These are phyloP conservation scores for Coix lacrymajobi DNA, from an alignment of 176 grass and related monocot genomes.

Conservation along the genomic window DNA sequence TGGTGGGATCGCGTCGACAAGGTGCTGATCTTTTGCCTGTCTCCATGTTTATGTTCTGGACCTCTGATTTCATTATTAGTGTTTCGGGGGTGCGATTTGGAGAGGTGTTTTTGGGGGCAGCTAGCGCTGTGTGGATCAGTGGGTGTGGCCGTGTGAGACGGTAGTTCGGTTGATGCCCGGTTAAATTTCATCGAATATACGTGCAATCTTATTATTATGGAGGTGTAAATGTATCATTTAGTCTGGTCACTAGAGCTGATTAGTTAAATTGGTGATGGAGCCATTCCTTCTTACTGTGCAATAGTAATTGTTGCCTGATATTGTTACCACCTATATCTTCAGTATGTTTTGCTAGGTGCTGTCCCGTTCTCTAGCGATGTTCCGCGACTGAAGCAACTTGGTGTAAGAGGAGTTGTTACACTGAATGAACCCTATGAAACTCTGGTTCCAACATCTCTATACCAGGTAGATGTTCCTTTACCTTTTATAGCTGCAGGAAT, in stretches of 20 bases:
- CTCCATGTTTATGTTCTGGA: background rate
- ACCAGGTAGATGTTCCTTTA: conserved; percentile 39
- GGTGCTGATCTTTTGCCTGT: conserved; percentile 48
- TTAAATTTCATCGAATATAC: background rate
- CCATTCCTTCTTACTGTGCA: background rate
- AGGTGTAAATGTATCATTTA: background rate
- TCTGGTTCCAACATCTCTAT: conserved; percentile 68
- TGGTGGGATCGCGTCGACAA: conserved; percentile 94
- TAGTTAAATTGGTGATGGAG: background rate
- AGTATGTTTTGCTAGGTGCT: conserved; percentile 76
- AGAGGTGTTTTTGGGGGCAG: background rate
- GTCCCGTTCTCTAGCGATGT: conserved; percentile 80
- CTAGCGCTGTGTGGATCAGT: background rate
- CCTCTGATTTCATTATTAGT: background rate
- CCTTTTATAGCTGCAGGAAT: background rate
- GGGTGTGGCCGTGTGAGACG: too few relatives aligned
- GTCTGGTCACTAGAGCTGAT: background rate
- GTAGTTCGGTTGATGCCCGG: background rate
- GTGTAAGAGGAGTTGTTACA: conserved; percentile 64
- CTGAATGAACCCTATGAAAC: conserved; percentile 81
- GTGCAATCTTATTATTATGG: background rate
- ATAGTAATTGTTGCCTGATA: background rate
- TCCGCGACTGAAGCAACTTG: conserved; percentile 50
- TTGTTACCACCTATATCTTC: background rate
- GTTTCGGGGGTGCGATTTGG: background rate